Base-by-base conservation (phyloP, 2,329 filamentous ascomycete genomes). In the Colletotrichum gloeosporioides region DNA sequence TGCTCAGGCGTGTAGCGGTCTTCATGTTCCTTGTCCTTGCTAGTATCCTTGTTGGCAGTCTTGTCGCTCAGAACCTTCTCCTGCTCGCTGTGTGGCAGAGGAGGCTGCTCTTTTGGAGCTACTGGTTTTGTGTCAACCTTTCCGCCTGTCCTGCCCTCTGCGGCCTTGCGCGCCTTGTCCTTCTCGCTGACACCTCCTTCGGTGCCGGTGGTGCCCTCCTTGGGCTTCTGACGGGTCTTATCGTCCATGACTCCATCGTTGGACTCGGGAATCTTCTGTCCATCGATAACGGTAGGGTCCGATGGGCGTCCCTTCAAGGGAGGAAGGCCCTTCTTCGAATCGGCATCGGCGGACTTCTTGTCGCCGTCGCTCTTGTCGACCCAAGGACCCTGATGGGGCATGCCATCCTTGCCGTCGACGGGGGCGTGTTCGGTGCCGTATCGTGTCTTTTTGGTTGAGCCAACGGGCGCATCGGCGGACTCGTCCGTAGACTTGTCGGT, bases 201-300 rank as follows among this genome's bases (percentile, higher is more conserved):
- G 3, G 95, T 98, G 53, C 96, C 96, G 6, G 94, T 95, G 3
- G 95, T 98, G 63, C 96, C 96, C 83, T 96, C 91, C 82, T 96
- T 96, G 6, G 96, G 95, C 55, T 91, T 90, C 49, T 90, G 86
- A 79, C 95, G 90, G 82, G 94, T 91, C 78, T 94, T 95, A 84
- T 98, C 96, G 82, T 98, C 95, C 96, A 98, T 98, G 75, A 98
- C 95, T 55, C 96, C 95, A 82, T 98, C 92, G 79, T 93, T 93
- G 77, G 87, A 88, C 78, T 92, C 88, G 32, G 92, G 91, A 27
- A 93, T 92, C 83, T 89, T 91, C 81, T 90, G 89, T 79, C 91
- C 92, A 69, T 92, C 90, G 61, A 92, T 84, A 12, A 90, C 83
- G 31, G 88, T 90, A 64, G 88, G 87, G 75, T 92, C 90, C 44